phyloP scores from a whole-genome alignment of 1,284 basidiomycete species.

The Sporisorium graminicola region DNA sequence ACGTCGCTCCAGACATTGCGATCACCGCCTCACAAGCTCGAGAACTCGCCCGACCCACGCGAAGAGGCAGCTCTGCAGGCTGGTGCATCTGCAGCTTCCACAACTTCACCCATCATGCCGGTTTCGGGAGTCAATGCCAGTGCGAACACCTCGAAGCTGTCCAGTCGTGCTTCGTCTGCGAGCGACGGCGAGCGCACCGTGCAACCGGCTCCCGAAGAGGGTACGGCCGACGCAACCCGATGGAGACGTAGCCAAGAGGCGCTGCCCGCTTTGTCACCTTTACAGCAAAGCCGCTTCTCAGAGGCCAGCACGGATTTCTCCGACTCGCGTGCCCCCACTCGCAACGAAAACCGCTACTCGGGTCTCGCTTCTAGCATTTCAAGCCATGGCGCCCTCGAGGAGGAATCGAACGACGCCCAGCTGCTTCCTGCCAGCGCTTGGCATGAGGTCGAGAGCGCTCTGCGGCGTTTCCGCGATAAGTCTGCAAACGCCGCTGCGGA shows the following conservation, averaged over 20 bases:
- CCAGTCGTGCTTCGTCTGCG: slow-evolving; percentile 7
- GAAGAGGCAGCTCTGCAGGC: slow-evolving; percentile 41
- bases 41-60: slow-evolving; percentile 26
- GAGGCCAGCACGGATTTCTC: slow-evolving; percentile 50
- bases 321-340: slow-evolving; percentile 40
- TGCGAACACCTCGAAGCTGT: not conserved
- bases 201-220: slow-evolving; percentile 20
- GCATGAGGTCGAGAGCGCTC: slow-evolving; percentile 61
- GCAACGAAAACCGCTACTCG: slow-evolving; percentile 43
- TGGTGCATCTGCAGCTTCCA: slow-evolving; percentile 25
- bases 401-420: slow-evolving; percentile 45
- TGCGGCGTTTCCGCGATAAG: slow-evolving; percentile 55
- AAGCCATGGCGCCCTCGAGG: slow-evolving; percentile 40
- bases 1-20: slow-evolving; percentile 36
- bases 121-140: not conserved
- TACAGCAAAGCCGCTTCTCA: slow-evolving; percentile 51
- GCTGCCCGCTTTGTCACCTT: slow-evolving; percentile 26
- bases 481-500: slow-evolving; percentile 28
- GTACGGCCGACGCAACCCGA: not conserved
- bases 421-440: slow-evolving; percentile 61
- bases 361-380: slow-evolving; percentile 37
- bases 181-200: slow-evolving; percentile 34
- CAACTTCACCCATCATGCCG: slow-evolving; percentile 9
- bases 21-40: slow-evolving; percentile 37
- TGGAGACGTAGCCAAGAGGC: slow-evolving; percentile 39